Evolutionary conservation across 2,329 filamentous ascomycete genomes (phyloP).

Genomic region (Claviceps quebecensis): DNA sequence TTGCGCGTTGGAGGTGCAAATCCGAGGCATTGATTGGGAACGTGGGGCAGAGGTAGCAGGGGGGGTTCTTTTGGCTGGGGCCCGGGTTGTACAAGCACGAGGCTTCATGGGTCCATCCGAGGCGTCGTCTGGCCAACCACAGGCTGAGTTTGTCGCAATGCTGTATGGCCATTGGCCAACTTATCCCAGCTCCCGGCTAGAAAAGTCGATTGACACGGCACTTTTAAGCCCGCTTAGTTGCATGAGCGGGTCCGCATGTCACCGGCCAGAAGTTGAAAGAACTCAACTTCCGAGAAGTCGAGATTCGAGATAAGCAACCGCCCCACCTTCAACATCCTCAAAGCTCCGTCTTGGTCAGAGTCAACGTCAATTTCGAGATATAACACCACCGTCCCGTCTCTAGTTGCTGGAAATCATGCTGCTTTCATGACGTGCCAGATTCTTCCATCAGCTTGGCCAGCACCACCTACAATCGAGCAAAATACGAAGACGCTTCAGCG

Average conservation of each 20-base stretch:
- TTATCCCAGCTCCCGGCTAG: not conserved
- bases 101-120: not conserved
- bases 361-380: not conserved
- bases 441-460: not conserved
- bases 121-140: too few relatives aligned
- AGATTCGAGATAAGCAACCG: not conserved
- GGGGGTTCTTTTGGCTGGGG: not conserved
- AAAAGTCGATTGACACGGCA: not conserved
- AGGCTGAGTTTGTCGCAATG: not conserved
- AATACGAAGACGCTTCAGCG: not conserved
- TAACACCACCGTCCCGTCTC: not conserved
- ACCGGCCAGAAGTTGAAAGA: not conserved
- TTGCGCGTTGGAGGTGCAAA: not conserved
- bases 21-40: too few relatives aligned
- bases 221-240: slow-evolving; percentile 4
- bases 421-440: not conserved
- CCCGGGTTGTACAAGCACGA: not conserved
- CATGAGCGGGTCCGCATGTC: slow-evolving; percentile 3
- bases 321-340: not conserved
- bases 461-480: not conserved
- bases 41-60: too few relatives aligned
- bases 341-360: not conserved
- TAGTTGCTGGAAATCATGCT: not conserved
- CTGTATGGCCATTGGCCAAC: not conserved
- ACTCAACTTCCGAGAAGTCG: not conserved